These are phyloP conservation scores for Globisporangium spinosum DNA, from an alignment of 352 stramenopile species.

Conservation along the genomic window DNA sequence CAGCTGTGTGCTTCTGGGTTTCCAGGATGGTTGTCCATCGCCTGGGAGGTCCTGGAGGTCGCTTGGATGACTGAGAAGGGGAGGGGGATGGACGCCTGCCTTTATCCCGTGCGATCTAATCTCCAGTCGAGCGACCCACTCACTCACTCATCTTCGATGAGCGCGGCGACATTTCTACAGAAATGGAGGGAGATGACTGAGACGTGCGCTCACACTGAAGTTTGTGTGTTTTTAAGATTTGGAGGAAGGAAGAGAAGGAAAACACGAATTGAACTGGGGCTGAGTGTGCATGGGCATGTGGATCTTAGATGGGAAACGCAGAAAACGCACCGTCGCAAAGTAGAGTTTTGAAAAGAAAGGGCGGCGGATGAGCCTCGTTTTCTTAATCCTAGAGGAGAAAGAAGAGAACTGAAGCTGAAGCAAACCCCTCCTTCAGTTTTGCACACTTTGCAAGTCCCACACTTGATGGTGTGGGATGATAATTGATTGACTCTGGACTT, in stretches of 20 bases:
- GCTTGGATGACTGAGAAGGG: background rate
- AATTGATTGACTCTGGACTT: background rate
- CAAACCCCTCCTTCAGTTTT: background rate
- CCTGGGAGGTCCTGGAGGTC: background rate
- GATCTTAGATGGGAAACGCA: background rate
- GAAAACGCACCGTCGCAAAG: background rate
- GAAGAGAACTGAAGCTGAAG: background rate
- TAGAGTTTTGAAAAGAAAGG: background rate
- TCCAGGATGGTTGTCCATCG: background rate
- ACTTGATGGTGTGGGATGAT: too few species aligned
- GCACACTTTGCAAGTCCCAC: too few species aligned
- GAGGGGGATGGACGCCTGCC: background rate
- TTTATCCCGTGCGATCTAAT: background rate
- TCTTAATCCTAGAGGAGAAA: background rate
- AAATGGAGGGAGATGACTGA: background rate
- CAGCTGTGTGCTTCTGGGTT: background rate
- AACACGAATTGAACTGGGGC: background rate
- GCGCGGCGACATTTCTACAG: background rate
- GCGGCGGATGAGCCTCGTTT: background rate
- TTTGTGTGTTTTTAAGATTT: background rate
- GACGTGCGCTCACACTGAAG: background rate
- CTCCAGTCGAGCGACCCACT: background rate
- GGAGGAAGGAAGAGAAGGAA: background rate
- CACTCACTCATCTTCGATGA: background rate
- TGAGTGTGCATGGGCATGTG: background rate